A percentile compares a stretch with the other conserved stretches of the same genome.
Evolutionary conservation across 352 stramenopile genomes (phyloP).

Genomic region (Phytopythium litorale): DNA sequence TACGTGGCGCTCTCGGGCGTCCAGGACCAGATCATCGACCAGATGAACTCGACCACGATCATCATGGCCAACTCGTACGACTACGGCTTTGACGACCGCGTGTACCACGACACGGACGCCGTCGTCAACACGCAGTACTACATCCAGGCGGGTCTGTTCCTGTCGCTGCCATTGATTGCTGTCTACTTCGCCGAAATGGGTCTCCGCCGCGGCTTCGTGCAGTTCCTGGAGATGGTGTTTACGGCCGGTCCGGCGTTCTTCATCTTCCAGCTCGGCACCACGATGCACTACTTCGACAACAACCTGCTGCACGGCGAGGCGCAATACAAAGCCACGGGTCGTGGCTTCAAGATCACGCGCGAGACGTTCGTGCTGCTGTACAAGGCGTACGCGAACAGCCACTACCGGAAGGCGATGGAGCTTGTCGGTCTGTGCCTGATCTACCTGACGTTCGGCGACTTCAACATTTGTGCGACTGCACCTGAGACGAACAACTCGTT

Average conservation of each 20-base stretch:
- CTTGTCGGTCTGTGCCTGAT: constrained; percentile 69
- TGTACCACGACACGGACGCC: constrained; percentile 52
- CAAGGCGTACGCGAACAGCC: constrained; percentile 68
- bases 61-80: constrained; percentile 52
- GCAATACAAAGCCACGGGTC: constrained; percentile 78
- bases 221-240: constrained; percentile 78
- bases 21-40: constrained; percentile 63
- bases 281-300: constrained; percentile 86
- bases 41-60: constrained; percentile 70
- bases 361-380: constrained; percentile 82
- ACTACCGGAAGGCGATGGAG: constrained; percentile 81
- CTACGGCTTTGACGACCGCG: constrained; percentile 55
- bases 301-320: constrained; percentile 76
- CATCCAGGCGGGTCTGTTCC: constrained; percentile 76
- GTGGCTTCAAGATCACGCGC: constrained; percentile 82
- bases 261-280: constrained; percentile 79
- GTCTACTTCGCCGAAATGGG: constrained; percentile 84
- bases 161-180: constrained; percentile 71
- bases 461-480: constrained; percentile 53
- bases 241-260: constrained; percentile 72
- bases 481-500: constrained; percentile 38
- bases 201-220: constrained; percentile 56
- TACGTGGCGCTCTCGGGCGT: constrained; percentile 76
- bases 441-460: constrained; percentile 69
- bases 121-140: constrained; percentile 86